phyloP scores from a whole-genome alignment of 192 early-diverging fungal species.

The Backusella westeae region DNA sequence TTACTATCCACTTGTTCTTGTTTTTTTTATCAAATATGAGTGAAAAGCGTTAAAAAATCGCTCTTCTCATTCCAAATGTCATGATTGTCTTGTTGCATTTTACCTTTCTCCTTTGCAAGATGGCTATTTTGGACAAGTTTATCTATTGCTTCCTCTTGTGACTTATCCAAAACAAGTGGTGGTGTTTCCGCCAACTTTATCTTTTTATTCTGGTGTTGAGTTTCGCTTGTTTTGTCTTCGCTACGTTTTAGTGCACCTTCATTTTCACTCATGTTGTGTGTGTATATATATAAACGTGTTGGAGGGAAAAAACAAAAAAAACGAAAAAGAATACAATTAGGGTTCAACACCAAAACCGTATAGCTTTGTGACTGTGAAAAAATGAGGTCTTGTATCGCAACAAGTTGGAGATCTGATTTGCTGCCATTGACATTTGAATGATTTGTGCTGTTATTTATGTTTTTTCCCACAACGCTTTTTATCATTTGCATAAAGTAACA shows the following conservation, averaged over 20 bases:
- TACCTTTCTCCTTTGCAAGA: neutral
- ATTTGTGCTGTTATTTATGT: neutral
- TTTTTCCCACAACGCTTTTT: neutral
- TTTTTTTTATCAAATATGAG: neutral
- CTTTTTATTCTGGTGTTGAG: neutral
- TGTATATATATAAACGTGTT: neutral
- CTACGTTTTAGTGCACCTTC: neutral
- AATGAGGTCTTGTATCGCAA: neutral
- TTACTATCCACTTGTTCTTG: neutral
- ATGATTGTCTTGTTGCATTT: neutral
- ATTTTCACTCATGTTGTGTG: slow-evolving; percentile 7
- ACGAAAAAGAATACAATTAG: neutral
- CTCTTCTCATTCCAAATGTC: neutral
- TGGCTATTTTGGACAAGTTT: slow-evolving; percentile 3
- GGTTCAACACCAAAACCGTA: neutral
- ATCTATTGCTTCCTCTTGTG: neutral
- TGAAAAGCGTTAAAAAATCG: neutral
- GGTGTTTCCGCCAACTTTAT: neutral
- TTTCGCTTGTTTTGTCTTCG: neutral
- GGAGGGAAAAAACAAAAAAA: neutral
- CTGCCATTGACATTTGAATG: neutral
- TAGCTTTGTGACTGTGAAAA: neutral
- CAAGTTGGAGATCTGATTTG: neutral
- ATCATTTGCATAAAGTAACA: neutral
- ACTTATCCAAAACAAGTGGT: slow-evolving; percentile 3